Conservation (phyloP, 306 rosid genomes). For the cucumber (Cucumis sativus) region Cucumber_9930_V3 NC_026657.2:6392501-6393000, state of each 20-base stretch:
- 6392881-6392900: conserved; percentile 91
- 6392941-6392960: conserved; percentile 91
- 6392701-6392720: conserved; percentile 77
- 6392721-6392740: conserved; percentile 52
- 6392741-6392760: conserved; percentile 67
- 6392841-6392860: conserved; percentile 93
- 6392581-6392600: conserved; percentile 82
- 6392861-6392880: conserved; percentile 83
- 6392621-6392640: conserved; percentile 98
- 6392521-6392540: conserved; percentile 97
- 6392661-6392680: conserved; percentile 94
- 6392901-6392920: conserved; percentile 90
- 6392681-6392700: conserved; percentile 98
- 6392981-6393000: conserved; percentile 91
- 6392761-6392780: conserved; percentile 67
- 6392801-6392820: conserved; percentile 40
- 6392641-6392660: conserved; percentile 95
- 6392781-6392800: conserved; percentile 54
- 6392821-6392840: conserved; percentile 72
- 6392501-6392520: conserved; percentile 86
- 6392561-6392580: conserved; percentile 98
- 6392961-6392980: conserved; percentile 86
- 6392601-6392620: conserved; percentile 88
- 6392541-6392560: conserved; percentile 98
- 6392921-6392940: conserved; percentile 99